These are phyloP conservation scores for Phenoliferia sp. DNA, from an alignment of 1,284 basidiomycete genomes.

Conservation along the genomic window DNA sequence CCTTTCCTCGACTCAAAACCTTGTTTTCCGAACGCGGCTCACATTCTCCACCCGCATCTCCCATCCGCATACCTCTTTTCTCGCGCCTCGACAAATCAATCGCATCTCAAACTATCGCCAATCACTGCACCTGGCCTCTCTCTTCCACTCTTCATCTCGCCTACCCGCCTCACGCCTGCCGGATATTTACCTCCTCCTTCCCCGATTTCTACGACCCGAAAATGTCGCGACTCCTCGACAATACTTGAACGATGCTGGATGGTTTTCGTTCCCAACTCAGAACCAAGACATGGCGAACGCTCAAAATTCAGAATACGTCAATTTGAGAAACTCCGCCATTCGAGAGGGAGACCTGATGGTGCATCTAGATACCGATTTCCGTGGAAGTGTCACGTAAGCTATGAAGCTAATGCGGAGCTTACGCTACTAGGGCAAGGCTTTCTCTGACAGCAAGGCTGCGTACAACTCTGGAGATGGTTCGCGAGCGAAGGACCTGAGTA, in stretches of 20 bases:
- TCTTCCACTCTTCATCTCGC: not conserved
- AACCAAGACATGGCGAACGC: constrained; percentile 53
- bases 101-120: not conserved
- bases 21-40: not conserved
- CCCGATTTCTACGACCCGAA: not conserved
- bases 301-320: constrained; percentile 59
- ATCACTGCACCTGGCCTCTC: not conserved
- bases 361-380: constrained; percentile 51
- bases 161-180: not conserved
- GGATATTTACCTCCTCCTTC: not conserved
- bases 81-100: not conserved
- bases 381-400: constrained; percentile 26
- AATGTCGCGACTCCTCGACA: not conserved
- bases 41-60: not conserved
- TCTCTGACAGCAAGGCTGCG: constrained; percentile 55
- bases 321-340: constrained; percentile 66
- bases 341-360: constrained; percentile 65
- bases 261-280: constrained; percentile 32
- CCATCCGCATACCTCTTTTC: not conserved
- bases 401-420: not conserved
- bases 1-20: not conserved
- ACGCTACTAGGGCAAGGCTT: constrained; percentile 17
- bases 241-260: constrained; percentile 7
- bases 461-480: constrained; percentile 69
- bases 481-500: constrained; percentile 73